phyloP scores from a whole-genome alignment of 176 grass and related monocot genomes.

The Oryza australiensis region DNA sequence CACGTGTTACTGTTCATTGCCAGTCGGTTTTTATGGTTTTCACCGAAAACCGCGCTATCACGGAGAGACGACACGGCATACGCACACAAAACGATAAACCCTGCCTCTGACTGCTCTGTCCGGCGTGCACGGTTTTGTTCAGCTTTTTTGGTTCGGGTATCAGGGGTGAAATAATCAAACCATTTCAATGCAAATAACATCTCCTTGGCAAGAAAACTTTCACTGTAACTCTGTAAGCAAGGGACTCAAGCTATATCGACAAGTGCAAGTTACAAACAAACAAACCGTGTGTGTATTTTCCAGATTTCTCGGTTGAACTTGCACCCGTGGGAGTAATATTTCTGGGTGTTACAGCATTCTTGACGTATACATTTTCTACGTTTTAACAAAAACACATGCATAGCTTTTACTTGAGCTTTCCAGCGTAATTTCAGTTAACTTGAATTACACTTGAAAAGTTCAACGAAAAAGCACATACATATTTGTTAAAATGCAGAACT shows the following conservation, averaged over 20 bases:
- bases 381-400: conserved; percentile 27
- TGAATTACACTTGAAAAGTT: conserved; percentile 27
- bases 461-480: conserved; percentile 9
- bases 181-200: too few species aligned
- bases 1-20: too few species aligned
- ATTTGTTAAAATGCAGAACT: conserved; percentile 25
- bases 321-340: background rate
- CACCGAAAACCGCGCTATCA: too few species aligned
- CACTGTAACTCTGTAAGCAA: too few species aligned
- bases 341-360: background rate
- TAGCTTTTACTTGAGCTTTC: background rate
- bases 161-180: too few species aligned
- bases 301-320: background rate
- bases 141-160: too few species aligned
- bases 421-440: background rate
- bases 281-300: background rate
- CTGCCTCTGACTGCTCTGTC: too few species aligned
- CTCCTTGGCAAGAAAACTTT: too few species aligned
- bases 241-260: background rate
- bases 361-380: conserved; percentile 20
- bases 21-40: too few species aligned
- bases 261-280: background rate
- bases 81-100: too few species aligned
- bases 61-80: too few species aligned
- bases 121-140: too few species aligned